Conservation (phyloP, 352 stramenopile species). For the Plasmopara viticola region DNA sequence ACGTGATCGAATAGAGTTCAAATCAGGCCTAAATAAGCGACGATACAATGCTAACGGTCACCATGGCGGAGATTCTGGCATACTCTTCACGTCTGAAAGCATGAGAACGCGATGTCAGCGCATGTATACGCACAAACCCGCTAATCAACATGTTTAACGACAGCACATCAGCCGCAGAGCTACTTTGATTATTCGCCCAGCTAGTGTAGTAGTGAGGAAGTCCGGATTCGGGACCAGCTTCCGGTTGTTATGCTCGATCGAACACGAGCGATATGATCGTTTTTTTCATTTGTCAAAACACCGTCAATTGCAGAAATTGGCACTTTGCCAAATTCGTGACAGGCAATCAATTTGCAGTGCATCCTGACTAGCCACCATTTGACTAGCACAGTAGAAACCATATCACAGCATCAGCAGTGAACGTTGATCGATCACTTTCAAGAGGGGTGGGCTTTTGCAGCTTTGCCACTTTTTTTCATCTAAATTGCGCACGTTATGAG, state of each 20-base stretch:
- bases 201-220: constrained; percentile 32
- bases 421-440: too few species aligned
- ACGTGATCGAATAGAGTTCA: constrained; percentile 21
- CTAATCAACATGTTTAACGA: constrained; percentile 29
- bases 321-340: constrained; percentile 1
- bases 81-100: constrained; percentile 36
- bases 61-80: constrained; percentile 44
- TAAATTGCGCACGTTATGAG: too few species aligned
- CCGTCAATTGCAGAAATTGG: constrained; percentile 29
- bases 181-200: too few species aligned
- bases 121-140: constrained; percentile 29
- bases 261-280: constrained; percentile 29
- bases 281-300: constrained; percentile 32
- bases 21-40: constrained; percentile 33
- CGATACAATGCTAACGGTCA: constrained; percentile 30
- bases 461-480: too few species aligned
- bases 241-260: constrained; percentile 16
- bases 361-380: neutral
- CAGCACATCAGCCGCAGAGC: constrained; percentile 38
- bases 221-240: constrained; percentile 11
- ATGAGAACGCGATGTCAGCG: constrained; percentile 37
- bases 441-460: too few species aligned
- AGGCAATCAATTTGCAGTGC: constrained; percentile 24
- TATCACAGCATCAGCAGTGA: too few species aligned
- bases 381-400: too few species aligned